These are phyloP conservation scores for Physcomitrellopsis africana DNA, from an alignment of 225 moss, liverwort and hornwort genomes.

Conservation along the genomic window DNA sequence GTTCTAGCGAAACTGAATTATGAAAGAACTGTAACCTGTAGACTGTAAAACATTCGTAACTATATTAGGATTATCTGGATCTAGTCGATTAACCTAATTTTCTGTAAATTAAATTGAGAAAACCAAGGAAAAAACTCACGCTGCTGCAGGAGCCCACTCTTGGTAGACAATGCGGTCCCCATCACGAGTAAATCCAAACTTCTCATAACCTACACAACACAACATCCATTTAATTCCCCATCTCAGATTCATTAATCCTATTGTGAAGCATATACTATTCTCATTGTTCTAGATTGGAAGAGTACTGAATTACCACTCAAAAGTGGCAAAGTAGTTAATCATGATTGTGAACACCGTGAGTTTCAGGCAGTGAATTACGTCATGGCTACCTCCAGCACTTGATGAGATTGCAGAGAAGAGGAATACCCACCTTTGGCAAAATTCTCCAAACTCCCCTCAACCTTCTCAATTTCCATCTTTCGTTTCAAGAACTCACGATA, in stretches of 20 bases:
- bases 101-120: neutral
- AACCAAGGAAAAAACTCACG: conserved; percentile 52
- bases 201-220: conserved; percentile 70
- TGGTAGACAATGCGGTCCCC: conserved; percentile 64
- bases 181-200: conserved; percentile 78
- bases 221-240: conserved; percentile 6
- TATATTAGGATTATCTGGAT: no score
- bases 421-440: conserved; percentile 76
- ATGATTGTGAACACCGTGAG: neutral
- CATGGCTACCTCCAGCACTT: neutral
- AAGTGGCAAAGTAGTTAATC: neutral
- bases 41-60: neutral
- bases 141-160: conserved; percentile 92
- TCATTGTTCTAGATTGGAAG: neutral
- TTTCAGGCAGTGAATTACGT: neutral
- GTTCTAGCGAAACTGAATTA: neutral
- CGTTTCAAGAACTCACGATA: conserved; percentile 61
- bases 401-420: neutral
- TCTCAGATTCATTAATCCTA: neutral
- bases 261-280: neutral
- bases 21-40: neutral
- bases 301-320: neutral
- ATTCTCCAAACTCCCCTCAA: conserved; percentile 74
- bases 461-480: conserved; percentile 73
- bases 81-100: neutral